Evolutionary conservation across 1,139 yeast genomes (phyloP).

Genomic region (Hyphopichia pseudoburtonii): DNA sequence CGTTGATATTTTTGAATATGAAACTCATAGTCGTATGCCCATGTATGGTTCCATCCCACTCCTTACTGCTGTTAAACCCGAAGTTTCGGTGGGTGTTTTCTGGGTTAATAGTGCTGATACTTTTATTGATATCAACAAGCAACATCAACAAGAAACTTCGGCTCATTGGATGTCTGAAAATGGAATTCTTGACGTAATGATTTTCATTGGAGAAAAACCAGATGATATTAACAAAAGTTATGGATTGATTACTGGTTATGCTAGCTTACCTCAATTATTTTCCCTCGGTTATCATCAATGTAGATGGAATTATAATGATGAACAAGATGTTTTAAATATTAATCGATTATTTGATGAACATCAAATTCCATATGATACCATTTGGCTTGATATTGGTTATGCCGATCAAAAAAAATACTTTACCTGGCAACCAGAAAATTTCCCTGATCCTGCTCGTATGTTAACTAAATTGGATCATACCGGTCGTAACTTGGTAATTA

Average conservation of each 20-base stretch:
- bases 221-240: constrained; percentile 59
- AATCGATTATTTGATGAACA: constrained; percentile 67
- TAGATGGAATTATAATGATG: constrained; percentile 94
- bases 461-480: constrained; percentile 61
- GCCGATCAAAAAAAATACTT: constrained; percentile 83
- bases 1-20: constrained; percentile 94
- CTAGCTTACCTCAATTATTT: constrained; percentile 74
- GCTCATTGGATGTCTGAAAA: constrained; percentile 95
- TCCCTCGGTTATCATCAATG: constrained; percentile 93
- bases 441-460: constrained; percentile 76
- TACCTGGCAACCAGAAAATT: constrained; percentile 78
- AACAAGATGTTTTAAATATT: constrained; percentile 75
- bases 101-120: constrained; percentile 97
- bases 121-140: constrained; percentile 68
- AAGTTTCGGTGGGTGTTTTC: constrained; percentile 69
- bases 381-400: constrained; percentile 96
- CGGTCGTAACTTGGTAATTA: constrained; percentile 78
- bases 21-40: constrained; percentile 74
- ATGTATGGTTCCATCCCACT: constrained; percentile 96
- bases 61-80: constrained; percentile 65
- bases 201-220: constrained; percentile 67
- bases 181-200: constrained; percentile 75
- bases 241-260: constrained; percentile 72
- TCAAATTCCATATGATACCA: constrained; percentile 83
- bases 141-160: constrained; percentile 20